Base-by-base conservation (phyloP, 2,329 filamentous ascomycete species). In the Trichoderma atroviride region DNA sequence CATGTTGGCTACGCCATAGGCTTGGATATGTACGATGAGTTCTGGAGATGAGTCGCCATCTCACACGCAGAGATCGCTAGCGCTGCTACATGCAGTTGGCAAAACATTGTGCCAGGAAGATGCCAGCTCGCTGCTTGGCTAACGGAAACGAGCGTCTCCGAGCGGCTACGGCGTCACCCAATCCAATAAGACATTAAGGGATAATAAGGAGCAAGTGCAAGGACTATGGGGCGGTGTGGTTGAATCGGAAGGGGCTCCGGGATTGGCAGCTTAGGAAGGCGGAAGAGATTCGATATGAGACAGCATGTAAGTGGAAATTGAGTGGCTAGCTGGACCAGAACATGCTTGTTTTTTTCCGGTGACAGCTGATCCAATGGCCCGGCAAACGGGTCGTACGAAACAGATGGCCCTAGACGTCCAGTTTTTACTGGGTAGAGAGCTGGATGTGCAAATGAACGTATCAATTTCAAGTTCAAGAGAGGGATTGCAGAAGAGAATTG, bases 301-400 rank as follows among this genome's bases (percentile, higher is more conserved):
- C 66, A 43, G 27, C 57, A 68, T 62, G 65, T 56, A 61, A 68
- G 52, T 61, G 56, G 58, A 27, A 43, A 50, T 29, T 22, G 16
- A 40, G 19, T 68, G 66, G 66, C 66, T 62, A 69, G 66, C 66
- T 69, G 66, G 33, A 56, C 58, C 66, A 57, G 59, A 62, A 56
- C 58, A 69, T 50, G 58, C 29, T 67, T 59, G 35, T 50, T 22
- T 59, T 52, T 37, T 35, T 14, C 11, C 53, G n/a, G 31, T 64
- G 55, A 35, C 10, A 29, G 35, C n/a, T 27, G 19, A 67, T 59
- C 64, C 64, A 52, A 43, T 50, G 64, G 59, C 64, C 64, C 29
- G 64, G 64, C 64, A 59, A 56, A 67, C 13, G 64, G 64, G 40
- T 57, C 24, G 53, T 57, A 58, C 37, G 9, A 35, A 52, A 43